phyloP scores from a whole-genome alignment of 2,329 filamentous ascomycete species.

The Aspergillus candidus region DNA sequence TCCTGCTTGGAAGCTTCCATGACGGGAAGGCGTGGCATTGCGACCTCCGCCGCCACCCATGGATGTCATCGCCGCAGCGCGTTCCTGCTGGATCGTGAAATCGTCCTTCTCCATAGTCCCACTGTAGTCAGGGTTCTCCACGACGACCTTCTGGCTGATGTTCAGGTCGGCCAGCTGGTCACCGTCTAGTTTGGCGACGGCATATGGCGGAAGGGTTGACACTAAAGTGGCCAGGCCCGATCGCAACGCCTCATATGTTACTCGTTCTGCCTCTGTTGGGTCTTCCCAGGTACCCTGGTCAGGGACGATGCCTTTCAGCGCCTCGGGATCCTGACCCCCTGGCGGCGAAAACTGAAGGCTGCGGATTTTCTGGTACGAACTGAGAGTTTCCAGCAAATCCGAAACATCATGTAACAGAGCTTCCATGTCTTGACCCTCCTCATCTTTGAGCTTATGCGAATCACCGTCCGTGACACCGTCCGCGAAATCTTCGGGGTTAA shows the following conservation, averaged over 20 bases:
- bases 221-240: slow-evolving; percentile 69
- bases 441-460: slow-evolving; percentile 16
- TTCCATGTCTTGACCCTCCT: slow-evolving; percentile 42
- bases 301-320: slow-evolving; percentile 17
- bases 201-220: slow-evolving; percentile 71
- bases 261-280: slow-evolving; percentile 52
- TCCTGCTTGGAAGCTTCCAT: slow-evolving; percentile 25
- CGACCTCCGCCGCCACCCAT: slow-evolving; percentile 27
- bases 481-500: slow-evolving; percentile 31
- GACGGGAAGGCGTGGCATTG: slow-evolving; percentile 30
- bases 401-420: slow-evolving; percentile 53
- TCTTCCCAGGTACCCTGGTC: slow-evolving; percentile 40
- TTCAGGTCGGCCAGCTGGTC: slow-evolving; percentile 78
- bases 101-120: slow-evolving; percentile 84
- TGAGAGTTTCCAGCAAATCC: slow-evolving; percentile 55
- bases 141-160: slow-evolving; percentile 70
- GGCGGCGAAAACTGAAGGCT: slow-evolving; percentile 37
- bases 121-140: slow-evolving; percentile 66
- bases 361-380: slow-evolving; percentile 57
- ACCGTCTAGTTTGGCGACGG: slow-evolving; percentile 77
- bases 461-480: slow-evolving; percentile 19
- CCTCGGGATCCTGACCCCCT: slow-evolving; percentile 27
- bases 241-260: slow-evolving; percentile 66
- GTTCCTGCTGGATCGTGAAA: slow-evolving; percentile 48
- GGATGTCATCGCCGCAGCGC: slow-evolving; percentile 28